These are phyloP conservation scores for Phytophthora sp. DNA, from an alignment of 352 stramenopile genomes.

Conservation along the genomic window DNA sequence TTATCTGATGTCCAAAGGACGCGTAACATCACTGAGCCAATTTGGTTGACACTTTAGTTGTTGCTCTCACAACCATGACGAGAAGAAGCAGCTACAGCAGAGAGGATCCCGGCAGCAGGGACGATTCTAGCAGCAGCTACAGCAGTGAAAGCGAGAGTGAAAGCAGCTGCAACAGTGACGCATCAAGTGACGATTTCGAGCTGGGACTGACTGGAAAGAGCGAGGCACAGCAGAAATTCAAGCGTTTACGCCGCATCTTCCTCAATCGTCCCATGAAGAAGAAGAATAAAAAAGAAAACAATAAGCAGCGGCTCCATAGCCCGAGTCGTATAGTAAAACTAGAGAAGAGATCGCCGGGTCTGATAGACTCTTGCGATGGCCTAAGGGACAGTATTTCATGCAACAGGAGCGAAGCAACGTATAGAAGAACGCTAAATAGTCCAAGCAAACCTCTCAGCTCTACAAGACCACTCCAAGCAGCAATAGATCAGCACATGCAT, in stretches of 20 bases:
- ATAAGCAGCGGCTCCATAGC: slow-evolving; percentile 8
- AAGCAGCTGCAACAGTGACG: slow-evolving; percentile 14
- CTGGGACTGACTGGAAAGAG: slow-evolving; percentile 39
- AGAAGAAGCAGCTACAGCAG: background rate
- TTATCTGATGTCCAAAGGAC: slow-evolving; percentile 13
- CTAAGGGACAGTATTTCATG: slow-evolving; percentile 1
- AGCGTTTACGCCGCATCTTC: slow-evolving; percentile 71
- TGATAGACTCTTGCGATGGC: background rate
- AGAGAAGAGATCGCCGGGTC: no score
- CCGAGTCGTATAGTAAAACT: background rate
- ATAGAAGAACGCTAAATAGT: background rate
- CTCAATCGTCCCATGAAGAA: slow-evolving; percentile 47
- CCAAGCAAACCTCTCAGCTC: background rate
- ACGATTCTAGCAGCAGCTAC: slow-evolving; percentile 9
- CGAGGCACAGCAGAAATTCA: slow-evolving; percentile 47
- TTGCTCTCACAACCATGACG: slow-evolving; percentile 10
- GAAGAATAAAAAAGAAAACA: slow-evolving; percentile 10
- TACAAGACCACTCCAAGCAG: slow-evolving; percentile 21
- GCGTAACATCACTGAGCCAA: background rate
- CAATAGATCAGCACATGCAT: slow-evolving; percentile 59
- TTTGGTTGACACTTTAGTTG: background rate
- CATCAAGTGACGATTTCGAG: slow-evolving; percentile 16
- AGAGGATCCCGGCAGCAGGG: background rate
- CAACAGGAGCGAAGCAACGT: slow-evolving; percentile 6
- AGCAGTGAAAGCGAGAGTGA: slow-evolving; percentile 20